Conservation (phyloP, 305 asterid species). For the Rubia tinctorum region DNA sequence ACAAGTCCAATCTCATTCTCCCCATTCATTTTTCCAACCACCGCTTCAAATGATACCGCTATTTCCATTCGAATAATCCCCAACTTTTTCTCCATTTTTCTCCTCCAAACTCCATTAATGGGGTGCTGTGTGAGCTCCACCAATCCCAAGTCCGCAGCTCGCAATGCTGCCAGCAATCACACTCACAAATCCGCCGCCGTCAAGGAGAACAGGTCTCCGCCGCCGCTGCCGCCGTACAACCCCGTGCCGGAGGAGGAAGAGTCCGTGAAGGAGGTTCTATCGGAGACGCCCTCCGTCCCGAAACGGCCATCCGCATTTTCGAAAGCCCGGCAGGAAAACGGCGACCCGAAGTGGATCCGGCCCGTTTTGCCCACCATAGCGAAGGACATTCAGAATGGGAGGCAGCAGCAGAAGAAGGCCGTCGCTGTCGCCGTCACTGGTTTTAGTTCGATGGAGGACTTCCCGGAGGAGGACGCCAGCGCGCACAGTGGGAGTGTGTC, state of each 20-base stretch:
- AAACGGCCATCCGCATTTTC: slow-evolving; percentile 21
- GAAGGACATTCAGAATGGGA: slow-evolving; percentile 4
- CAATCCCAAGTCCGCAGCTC: not conserved
- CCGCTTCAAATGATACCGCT: slow-evolving; percentile 4
- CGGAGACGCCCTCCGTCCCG: slow-evolving; percentile 49
- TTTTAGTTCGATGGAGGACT: slow-evolving; percentile 29
- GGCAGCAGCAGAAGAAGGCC: slow-evolving; percentile 13
- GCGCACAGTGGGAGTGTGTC: slow-evolving; percentile 39
- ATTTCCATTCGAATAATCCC: not conserved
- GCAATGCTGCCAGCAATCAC: not conserved
- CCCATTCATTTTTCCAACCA: not conserved
- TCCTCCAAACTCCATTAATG: slow-evolving; percentile 28
- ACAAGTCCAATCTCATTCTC: not conserved
- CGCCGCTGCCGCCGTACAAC: slow-evolving; percentile 43
- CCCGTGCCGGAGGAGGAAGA: slow-evolving; percentile 45
- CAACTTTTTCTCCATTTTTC: not conserved
- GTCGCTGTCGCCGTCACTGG: slow-evolving; percentile 10
- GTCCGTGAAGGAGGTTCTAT: slow-evolving; percentile 65
- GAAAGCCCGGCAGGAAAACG: slow-evolving; percentile 13
- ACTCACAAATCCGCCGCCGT: slow-evolving; percentile 9
- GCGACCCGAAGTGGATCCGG: slow-evolving; percentile 23
- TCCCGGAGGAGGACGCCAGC: slow-evolving; percentile 48
- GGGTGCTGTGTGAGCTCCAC: slow-evolving; percentile 56
- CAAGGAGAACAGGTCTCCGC: slow-evolving; percentile 29
- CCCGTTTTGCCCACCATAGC: slow-evolving; percentile 20